These are phyloP conservation scores for Pseudopithomyces chartarum DNA, from an alignment of 2,329 filamentous ascomycete species.

Conservation along the genomic window DNA sequence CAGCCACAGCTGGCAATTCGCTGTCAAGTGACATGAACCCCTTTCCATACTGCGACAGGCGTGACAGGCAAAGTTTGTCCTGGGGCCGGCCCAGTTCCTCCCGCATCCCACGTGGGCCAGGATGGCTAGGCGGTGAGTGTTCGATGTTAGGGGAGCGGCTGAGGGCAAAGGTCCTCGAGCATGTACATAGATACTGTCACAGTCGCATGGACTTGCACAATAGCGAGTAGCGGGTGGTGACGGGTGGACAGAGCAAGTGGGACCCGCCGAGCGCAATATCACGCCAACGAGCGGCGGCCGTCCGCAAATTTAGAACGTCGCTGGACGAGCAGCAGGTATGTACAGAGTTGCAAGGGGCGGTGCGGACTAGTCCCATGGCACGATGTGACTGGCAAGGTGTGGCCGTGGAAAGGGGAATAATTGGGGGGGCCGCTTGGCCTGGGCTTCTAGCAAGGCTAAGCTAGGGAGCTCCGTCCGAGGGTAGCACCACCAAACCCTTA, in stretches of 20 bases:
- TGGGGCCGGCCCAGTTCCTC: constrained; percentile 31
- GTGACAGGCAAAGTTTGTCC: constrained; percentile 33
- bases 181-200: neutral
- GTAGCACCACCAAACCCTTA: constrained; percentile 15
- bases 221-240: constrained; percentile 26
- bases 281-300: constrained; percentile 18
- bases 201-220: constrained; percentile 17
- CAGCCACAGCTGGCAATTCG: constrained; percentile 28
- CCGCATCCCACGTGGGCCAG: constrained; percentile 36
- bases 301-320: constrained; percentile 28
- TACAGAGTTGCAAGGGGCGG: constrained; percentile 24
- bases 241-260: constrained; percentile 20
- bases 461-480: constrained; percentile 31
- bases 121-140: constrained; percentile 27
- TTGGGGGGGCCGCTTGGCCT: constrained; percentile 14
- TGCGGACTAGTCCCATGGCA: constrained; percentile 17
- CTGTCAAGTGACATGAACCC: constrained; percentile 18
- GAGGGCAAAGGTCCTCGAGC: too few species aligned
- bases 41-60: constrained; percentile 19
- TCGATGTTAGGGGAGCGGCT: constrained; percentile 2
- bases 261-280: constrained; percentile 25
- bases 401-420: constrained; percentile 17
- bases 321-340: neutral
- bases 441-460: constrained; percentile 14
- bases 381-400: constrained; percentile 6